Percentiles rank a stretch among this genome's conserved stretches.
Conservation (phyloP, 257 asterid genomes). For the Misopates orontium region DNA sequence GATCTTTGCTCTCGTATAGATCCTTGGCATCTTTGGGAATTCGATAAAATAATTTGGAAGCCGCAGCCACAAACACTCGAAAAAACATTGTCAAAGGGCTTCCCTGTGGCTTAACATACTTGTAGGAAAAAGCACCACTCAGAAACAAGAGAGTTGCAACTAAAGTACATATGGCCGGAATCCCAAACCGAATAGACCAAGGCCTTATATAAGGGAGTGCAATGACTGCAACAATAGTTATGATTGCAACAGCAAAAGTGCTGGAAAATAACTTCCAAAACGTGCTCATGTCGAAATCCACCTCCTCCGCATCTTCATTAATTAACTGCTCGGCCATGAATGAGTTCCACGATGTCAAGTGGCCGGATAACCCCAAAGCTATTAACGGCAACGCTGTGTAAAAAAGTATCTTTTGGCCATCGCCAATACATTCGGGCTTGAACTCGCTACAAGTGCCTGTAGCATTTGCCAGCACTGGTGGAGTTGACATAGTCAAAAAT, state of each 20-base stretch:
- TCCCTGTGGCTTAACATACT: conserved; percentile 28
- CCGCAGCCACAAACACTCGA: conserved; percentile 38
- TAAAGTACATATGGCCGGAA: conserved; percentile 39
- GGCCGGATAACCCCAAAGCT: conserved; percentile 39
- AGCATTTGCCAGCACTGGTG: conserved; percentile 38
- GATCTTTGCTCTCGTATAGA: conserved; percentile 21
- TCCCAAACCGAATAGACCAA: conserved; percentile 48
- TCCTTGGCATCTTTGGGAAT: conserved; percentile 24
- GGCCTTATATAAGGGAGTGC: conserved; percentile 36
- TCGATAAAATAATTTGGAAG: conserved; percentile 26
- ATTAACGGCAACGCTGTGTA: conserved; percentile 34
- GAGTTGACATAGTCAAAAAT: conserved; percentile 43
- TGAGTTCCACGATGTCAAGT: conserved; percentile 28
- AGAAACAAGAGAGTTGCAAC: conserved; percentile 37
- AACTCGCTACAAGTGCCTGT: conserved; percentile 35
- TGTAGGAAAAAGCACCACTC: conserved; percentile 37
- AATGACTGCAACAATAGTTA: conserved; percentile 32
- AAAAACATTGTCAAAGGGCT: conserved; percentile 34
- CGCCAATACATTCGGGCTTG: conserved; percentile 39
- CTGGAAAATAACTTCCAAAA: conserved; percentile 27
- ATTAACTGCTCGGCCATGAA: conserved; percentile 37
- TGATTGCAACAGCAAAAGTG: conserved; percentile 20
- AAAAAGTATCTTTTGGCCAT: conserved; percentile 30
- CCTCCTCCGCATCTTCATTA: background rate
- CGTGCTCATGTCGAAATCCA: conserved; percentile 1